A percentile compares a stretch with the other conserved stretches of the same genome.
These are phyloP conservation scores for Incumbomyces delicatus DNA, from an alignment of 2,329 filamentous ascomycete species.

Conservation along the genomic window DNA sequence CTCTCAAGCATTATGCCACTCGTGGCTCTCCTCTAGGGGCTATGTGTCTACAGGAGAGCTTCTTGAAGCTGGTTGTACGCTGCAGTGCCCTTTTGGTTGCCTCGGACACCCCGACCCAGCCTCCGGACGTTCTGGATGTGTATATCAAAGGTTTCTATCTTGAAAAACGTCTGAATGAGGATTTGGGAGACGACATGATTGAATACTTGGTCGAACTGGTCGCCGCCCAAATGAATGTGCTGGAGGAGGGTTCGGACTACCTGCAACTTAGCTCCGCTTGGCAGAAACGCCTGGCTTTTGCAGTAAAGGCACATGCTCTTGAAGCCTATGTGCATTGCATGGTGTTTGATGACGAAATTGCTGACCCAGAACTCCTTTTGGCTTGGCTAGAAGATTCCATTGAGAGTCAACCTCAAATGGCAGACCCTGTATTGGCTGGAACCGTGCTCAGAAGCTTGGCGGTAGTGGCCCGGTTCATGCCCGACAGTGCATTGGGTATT, in stretches of 20 bases:
- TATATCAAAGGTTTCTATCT: constrained; percentile 52
- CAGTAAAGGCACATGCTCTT: constrained; percentile 73
- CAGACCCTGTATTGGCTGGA: constrained; percentile 64
- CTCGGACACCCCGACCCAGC: constrained; percentile 49
- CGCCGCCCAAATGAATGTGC: constrained; percentile 69
- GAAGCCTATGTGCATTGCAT: constrained; percentile 79
- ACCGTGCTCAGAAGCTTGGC: constrained; percentile 74
- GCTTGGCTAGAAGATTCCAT: constrained; percentile 78
- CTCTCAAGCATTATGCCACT: constrained; percentile 70
- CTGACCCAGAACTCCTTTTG: constrained; percentile 69
- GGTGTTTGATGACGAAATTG: constrained; percentile 68
- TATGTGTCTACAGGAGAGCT: constrained; percentile 81
- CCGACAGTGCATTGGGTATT: constrained; percentile 62
- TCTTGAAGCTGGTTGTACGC: constrained; percentile 74
- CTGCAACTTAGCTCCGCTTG: constrained; percentile 73
- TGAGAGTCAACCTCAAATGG: constrained; percentile 70
- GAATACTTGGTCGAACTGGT: constrained; percentile 60
- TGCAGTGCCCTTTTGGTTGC: constrained; percentile 64
- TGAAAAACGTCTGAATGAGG: constrained; percentile 18
- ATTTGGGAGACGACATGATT: constrained; percentile 34
- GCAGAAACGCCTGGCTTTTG: constrained; percentile 77
- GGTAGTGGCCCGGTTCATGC: constrained; percentile 65
- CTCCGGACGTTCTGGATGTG: constrained; percentile 61
- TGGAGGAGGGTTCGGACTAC: constrained; percentile 87
- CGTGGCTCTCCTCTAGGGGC: constrained; percentile 74